A percentile compares a stretch with the other conserved stretches of the same genome.
Evolutionary conservation across 2,329 filamentous ascomycete genomes (phyloP).

Genomic region (Paraphaeosphaeria minitans): DNA sequence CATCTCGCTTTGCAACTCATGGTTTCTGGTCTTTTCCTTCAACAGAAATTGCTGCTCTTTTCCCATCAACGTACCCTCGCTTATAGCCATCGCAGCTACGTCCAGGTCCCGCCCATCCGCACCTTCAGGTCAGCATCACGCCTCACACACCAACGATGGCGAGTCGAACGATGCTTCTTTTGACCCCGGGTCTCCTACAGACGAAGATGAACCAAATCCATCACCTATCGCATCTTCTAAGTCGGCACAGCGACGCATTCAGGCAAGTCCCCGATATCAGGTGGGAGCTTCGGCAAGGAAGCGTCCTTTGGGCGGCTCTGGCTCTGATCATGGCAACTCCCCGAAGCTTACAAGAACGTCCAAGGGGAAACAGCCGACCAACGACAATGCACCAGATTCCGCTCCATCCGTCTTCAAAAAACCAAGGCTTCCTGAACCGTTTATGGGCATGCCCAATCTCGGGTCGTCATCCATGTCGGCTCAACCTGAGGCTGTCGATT

Average conservation of each 20-base stretch:
- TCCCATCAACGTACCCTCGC: background rate
- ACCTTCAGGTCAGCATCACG: constrained; percentile 3
- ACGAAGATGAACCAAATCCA: constrained; percentile 36
- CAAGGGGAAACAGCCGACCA: constrained; percentile 31
- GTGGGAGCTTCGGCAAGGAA: constrained; percentile 25
- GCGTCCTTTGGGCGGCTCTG: constrained; percentile 25
- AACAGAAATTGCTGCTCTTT: background rate
- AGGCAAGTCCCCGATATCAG: constrained; percentile 34
- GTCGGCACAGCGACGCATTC: constrained; percentile 24
- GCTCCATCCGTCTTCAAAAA: constrained; percentile 25
- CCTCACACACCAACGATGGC: constrained; percentile 8
- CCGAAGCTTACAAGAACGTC: constrained; percentile 35
- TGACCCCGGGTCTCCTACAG: constrained; percentile 37
- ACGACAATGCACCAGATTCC: constrained; percentile 3
- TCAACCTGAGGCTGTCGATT: background rate
- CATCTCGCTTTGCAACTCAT: too few species aligned
- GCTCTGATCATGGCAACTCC: constrained; percentile 23
- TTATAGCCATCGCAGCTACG: background rate
- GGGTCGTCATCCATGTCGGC: constrained; percentile 30
- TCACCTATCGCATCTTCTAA: constrained; percentile 30
- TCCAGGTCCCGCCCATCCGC: background rate
- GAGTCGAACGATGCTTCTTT: constrained; percentile 19
- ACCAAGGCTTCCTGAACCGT: constrained; percentile 30
- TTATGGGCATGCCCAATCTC: constrained; percentile 15
- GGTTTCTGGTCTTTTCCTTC: too few species aligned